These are phyloP conservation scores for Lentinula sp. DNA, from an alignment of 768 basidiomycete species.

Conservation along the genomic window DNA sequence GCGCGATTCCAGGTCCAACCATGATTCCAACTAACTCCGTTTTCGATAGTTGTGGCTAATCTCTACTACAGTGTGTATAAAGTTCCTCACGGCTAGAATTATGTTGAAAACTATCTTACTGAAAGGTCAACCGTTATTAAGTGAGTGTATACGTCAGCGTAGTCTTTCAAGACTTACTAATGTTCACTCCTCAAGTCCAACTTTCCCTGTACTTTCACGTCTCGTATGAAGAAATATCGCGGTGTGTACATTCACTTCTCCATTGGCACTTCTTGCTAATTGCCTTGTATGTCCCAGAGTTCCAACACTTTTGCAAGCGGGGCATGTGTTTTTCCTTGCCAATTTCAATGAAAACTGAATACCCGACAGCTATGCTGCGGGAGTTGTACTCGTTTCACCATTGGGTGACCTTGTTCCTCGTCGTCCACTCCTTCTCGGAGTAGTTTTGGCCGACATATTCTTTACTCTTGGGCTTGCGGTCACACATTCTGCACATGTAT, in stretches of 20 bases:
- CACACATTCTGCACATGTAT: constrained; percentile 49
- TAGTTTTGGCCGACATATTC: constrained; percentile 45
- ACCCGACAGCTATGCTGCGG: constrained; percentile 54
- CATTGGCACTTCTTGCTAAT: constrained; percentile 5
- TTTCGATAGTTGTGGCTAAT: constrained; percentile 53
- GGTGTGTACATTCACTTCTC: constrained; percentile 15
- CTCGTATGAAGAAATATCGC: constrained; percentile 31
- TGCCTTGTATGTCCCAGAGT: constrained; percentile 32
- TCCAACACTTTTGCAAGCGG: constrained; percentile 63
- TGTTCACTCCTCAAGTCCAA: constrained; percentile 25
- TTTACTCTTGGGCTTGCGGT: constrained; percentile 71
- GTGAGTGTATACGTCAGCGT: constrained; percentile 28
- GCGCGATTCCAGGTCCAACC: constrained; percentile 10
- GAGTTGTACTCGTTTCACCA: constrained; percentile 72
- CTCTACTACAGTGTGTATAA: constrained; percentile 56
- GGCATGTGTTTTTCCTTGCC: constrained; percentile 30
- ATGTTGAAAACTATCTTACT: neutral
- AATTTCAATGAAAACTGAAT: neutral
- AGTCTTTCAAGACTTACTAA: neutral
- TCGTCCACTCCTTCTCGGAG: constrained; percentile 57
- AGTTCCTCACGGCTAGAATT: neutral
- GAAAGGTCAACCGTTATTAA: constrained; percentile 65
- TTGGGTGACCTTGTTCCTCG: constrained; percentile 79
- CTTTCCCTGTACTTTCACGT: constrained; percentile 34
- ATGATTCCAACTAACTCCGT: neutral